These are phyloP conservation scores for Aspergillus sclerotialis DNA, from an alignment of 2,329 filamentous ascomycete species.

Conservation along the genomic window DNA sequence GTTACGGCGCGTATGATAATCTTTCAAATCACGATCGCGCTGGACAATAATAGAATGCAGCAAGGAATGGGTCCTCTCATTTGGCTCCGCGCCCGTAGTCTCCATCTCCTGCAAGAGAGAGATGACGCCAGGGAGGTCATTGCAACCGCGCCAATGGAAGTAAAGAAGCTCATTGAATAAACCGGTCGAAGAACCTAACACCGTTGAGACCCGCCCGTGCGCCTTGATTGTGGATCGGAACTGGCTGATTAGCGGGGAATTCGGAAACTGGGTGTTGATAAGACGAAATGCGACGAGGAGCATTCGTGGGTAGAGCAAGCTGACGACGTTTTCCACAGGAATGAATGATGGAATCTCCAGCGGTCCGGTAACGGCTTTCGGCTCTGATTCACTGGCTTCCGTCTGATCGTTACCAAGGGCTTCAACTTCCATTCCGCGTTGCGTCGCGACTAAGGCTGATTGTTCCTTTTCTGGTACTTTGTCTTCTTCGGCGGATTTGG, in stretches of 20 bases:
- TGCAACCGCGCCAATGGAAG: constrained; percentile 36
- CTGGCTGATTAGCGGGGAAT: constrained; percentile 32
- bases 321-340: constrained; percentile 24
- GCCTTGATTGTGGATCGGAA: constrained; percentile 34
- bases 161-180: constrained; percentile 40
- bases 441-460: not conserved
- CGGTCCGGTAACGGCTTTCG: constrained; percentile 2
- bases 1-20: constrained; percentile 6
- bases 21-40: constrained; percentile 15
- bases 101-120: constrained; percentile 39
- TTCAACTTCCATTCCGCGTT: not conserved
- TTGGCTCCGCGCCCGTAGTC: constrained; percentile 32
- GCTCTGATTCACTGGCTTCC: not conserved
- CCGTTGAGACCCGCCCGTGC: constrained; percentile 34
- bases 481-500: not conserved
- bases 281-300: constrained; percentile 35
- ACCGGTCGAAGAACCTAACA: constrained; percentile 35
- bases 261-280: constrained; percentile 33
- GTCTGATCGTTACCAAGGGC: not conserved
- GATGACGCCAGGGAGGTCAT: constrained; percentile 34
- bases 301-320: constrained; percentile 34
- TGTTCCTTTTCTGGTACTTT: not conserved
- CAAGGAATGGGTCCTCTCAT: constrained; percentile 25
- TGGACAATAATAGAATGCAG: constrained; percentile 24
- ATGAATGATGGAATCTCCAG: constrained; percentile 27